These are phyloP conservation scores for Sanghuangporus sanghuang DNA, from an alignment of 1,284 basidiomycete species.

Conservation along the genomic window DNA sequence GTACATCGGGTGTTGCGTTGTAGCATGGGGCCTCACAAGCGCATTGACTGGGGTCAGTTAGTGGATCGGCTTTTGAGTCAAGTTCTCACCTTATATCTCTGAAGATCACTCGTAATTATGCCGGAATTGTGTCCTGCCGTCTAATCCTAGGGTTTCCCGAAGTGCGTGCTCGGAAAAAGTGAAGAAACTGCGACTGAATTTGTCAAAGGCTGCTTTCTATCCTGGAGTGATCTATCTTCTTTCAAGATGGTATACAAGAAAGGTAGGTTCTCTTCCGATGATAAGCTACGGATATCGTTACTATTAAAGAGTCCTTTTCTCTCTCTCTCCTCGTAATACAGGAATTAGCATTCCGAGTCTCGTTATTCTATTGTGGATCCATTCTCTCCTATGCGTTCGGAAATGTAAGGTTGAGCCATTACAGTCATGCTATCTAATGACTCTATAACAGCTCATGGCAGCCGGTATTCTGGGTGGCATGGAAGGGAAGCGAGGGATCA, in stretches of 20 bases:
- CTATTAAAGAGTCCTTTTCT: neutral
- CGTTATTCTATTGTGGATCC: slow-evolving; percentile 34
- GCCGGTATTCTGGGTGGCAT: slow-evolving; percentile 39
- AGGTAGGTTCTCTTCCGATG: neutral
- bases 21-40: slow-evolving; percentile 61
- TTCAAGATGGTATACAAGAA: slow-evolving; percentile 22
- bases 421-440: slow-evolving; percentile 10
- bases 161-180: slow-evolving; percentile 1
- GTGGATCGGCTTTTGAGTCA: slow-evolving; percentile 7
- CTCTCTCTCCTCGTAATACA: slow-evolving; percentile 19
- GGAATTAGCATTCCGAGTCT: slow-evolving; percentile 31
- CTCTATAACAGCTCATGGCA: slow-evolving; percentile 25
- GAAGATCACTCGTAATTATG: slow-evolving; percentile 49
- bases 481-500: slow-evolving; percentile 37
- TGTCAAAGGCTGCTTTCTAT: slow-evolving; percentile 17
- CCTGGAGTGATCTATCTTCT: slow-evolving; percentile 21
- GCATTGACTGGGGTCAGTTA: slow-evolving; percentile 50
- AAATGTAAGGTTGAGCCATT: slow-evolving; percentile 18
- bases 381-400: slow-evolving; percentile 41
- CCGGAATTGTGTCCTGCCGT: slow-evolving; percentile 53
- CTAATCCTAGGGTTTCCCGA: slow-evolving; percentile 62
- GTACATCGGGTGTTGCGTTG: slow-evolving; percentile 57
- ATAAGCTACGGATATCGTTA: neutral
- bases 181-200: neutral
- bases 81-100: neutral